Conservation (phyloP, 441 rosid genomes). For the Raphanus hybrid region DNA sequence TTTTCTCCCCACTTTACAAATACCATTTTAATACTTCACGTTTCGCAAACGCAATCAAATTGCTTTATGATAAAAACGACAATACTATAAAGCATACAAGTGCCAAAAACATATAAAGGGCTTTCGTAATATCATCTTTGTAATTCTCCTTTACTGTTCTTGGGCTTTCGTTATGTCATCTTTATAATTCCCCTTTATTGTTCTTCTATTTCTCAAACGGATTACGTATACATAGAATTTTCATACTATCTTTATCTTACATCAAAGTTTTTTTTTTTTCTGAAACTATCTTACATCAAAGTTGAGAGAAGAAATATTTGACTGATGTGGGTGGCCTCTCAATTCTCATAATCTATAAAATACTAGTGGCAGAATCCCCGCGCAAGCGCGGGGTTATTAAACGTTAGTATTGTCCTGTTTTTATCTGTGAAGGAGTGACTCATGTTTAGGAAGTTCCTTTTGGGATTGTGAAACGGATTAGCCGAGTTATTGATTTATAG, state of each 20-base stretch:
- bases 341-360: constrained; percentile 25
- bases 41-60: background rate
- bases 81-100: background rate
- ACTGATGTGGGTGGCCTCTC: constrained; percentile 39
- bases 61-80: background rate
- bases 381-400: too few relatives aligned
- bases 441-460: too few relatives aligned
- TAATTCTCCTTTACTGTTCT: background rate
- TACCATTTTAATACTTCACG: background rate
- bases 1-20: background rate
- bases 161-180: background rate
- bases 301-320: constrained; percentile 31
- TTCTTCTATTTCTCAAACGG: background rate
- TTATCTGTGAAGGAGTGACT: too few relatives aligned
- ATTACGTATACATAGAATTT: background rate
- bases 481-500: too few relatives aligned
- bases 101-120: background rate
- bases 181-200: background rate
- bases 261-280: too few relatives aligned
- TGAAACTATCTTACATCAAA: background rate
- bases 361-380: too few relatives aligned
- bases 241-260: background rate
- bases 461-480: too few relatives aligned
- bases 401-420: too few relatives aligned
- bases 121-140: background rate